Evolutionary conservation across 352 stramenopile species (phyloP), one percentile per base, ranked within the genome.

Genomic region (Phytophthora nicotianae): DNA sequence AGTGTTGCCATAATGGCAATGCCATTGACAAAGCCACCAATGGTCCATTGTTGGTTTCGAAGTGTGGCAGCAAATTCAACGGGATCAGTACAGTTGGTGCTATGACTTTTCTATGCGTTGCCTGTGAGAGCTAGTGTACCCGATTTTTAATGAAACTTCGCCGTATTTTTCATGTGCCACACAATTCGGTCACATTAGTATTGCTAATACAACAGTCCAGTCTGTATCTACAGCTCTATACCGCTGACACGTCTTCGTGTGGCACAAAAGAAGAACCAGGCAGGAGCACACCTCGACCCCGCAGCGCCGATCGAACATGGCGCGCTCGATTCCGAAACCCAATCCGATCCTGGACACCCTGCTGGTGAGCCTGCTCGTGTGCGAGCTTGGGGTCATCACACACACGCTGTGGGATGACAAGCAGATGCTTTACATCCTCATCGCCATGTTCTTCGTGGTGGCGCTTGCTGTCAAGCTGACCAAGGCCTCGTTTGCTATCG

Each of bases 381-480:
- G 72, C 27, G 86, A 94, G 75, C 68, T 92, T 37, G 75, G 57
- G 29, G 45, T 93, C 41, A 85, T 91, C 58, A 62, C 46, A 21
- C 69, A 79, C 69, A 93, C 80, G 55, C 62, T 93, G 47, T 83
- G 73, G 60, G 58, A 82, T 42, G 83, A 93, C 58, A 73, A 80
- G 50, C 69, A 89, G 50, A 90, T 93, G 75, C 71, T 95, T 29
- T 73, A 59, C 38, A 82, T 93, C 64, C 70, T 95, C 50, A 65
- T 82, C 26, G 79, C 43, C 21, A 75, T 90, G 48, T 24, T 92
- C 43, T 69, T 77, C 43, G 79, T 89, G 50, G 84, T 95, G 19
- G 84, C 84, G n/a, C 50, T 89, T 20, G 79, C 81, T 11, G 79
- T 95, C 43, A 86, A 85, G 55, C 29, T 79, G 52, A 93, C 80